Conservation (phyloP, 352 stramenopile genomes). For the Thraustochytrium striatum region DNA sequence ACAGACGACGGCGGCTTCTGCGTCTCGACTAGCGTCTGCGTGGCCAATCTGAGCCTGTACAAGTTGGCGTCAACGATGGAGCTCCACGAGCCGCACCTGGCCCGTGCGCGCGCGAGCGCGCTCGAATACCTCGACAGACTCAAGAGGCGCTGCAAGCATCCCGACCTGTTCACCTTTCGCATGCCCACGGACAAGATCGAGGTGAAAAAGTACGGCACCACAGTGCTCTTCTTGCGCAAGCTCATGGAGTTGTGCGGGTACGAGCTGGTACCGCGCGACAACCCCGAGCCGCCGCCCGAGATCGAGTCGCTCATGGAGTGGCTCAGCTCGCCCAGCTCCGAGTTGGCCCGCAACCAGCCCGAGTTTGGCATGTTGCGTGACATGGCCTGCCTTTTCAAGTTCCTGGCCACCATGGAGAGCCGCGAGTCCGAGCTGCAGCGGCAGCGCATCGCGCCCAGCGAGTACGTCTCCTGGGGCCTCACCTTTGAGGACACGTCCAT, state of each 20-base stretch:
- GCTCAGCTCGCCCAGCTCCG: constrained; percentile 70
- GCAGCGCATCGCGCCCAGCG: constrained; percentile 64
- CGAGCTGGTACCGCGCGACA: constrained; percentile 70
- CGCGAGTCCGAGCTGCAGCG: constrained; percentile 80
- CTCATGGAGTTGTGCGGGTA: constrained; percentile 77
- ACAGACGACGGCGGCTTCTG: constrained; percentile 71
- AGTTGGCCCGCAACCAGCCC: constrained; percentile 71
- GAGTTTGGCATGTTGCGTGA: constrained; percentile 72
- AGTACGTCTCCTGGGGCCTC: constrained; percentile 79
- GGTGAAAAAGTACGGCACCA: constrained; percentile 78
- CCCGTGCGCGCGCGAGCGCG: constrained; percentile 65
- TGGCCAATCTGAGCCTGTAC: constrained; percentile 71
- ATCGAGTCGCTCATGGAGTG: constrained; percentile 83
- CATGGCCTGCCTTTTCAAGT: constrained; percentile 75
- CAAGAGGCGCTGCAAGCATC: constrained; percentile 61
- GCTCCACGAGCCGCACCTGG: constrained; percentile 69
- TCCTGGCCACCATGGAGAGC: constrained; percentile 78
- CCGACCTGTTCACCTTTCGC: constrained; percentile 73
- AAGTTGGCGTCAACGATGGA: constrained; percentile 73
- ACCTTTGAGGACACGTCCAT: constrained; percentile 77
- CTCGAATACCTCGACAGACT: constrained; percentile 73
- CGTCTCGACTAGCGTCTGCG: constrained; percentile 72
- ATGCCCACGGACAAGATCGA: constrained; percentile 80
- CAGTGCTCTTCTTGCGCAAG: constrained; percentile 73
- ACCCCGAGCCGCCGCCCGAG: constrained; percentile 72